Percentiles rank a stretch among this genome's conserved stretches.
phyloP scores from a whole-genome alignment of 2,329 filamentous ascomycete species.

The Gaeumannomyces sp. region DNA sequence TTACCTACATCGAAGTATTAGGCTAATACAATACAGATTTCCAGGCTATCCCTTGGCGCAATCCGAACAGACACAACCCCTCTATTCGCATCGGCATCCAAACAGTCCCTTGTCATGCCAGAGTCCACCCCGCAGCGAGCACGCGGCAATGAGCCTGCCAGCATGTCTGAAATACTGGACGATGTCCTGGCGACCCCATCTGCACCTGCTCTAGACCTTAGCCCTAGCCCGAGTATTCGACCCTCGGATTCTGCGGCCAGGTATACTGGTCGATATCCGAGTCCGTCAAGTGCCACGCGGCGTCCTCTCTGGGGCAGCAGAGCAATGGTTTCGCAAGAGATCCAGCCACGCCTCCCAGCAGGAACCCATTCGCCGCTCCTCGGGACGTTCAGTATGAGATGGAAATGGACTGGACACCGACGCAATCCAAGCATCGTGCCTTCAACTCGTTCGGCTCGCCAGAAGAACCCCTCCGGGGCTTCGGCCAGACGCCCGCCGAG shows the following conservation, averaged over 20 bases:
- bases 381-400: slow-evolving; percentile 34
- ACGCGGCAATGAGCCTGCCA: slow-evolving; percentile 28
- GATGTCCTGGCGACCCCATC: slow-evolving; percentile 32
- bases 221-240: not conserved
- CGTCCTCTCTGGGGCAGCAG: not conserved
- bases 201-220: not conserved
- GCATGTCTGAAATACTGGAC: slow-evolving; percentile 41
- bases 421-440: slow-evolving; percentile 47
- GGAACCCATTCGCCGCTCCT: not conserved
- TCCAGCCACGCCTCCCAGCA: slow-evolving; percentile 2
- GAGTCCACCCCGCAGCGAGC: not conserved
- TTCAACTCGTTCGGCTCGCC: slow-evolving; percentile 41
- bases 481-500: slow-evolving; percentile 39
- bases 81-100: slow-evolving; percentile 35
- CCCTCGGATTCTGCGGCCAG: not conserved
- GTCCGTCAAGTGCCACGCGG: not conserved
- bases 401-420: slow-evolving; percentile 71
- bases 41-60: slow-evolving; percentile 34
- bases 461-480: slow-evolving; percentile 33
- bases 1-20: not conserved
- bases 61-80: slow-evolving; percentile 53
- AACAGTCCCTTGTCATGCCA: slow-evolving; percentile 8
- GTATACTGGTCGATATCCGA: not conserved
- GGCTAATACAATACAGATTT: slow-evolving; percentile 32
- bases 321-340: not conserved